Conservation (phyloP, 305 asterid genomes). For the Ruellia speciosa region DNA sequence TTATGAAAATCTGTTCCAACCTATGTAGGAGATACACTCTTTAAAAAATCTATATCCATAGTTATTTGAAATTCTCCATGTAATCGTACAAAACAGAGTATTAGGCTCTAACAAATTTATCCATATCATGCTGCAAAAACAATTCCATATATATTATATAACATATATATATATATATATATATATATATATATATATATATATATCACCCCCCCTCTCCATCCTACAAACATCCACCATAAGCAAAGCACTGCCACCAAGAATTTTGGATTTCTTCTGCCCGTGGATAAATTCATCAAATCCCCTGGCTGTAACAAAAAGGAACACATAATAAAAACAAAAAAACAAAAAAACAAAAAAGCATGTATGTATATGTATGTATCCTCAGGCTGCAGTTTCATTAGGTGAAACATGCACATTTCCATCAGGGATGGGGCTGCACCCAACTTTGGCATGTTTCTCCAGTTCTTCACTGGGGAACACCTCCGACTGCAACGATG, state of each 20-base stretch:
- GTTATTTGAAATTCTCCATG: constrained; percentile 23
- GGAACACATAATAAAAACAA: not conserved
- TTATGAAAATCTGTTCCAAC: too few relatives aligned
- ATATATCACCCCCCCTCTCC: not conserved
- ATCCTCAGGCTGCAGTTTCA: constrained; percentile 45
- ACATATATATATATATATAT: not conserved
- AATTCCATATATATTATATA: constrained; percentile 7
- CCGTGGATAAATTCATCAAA: not conserved
- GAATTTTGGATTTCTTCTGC: not conserved
- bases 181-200: not conserved
- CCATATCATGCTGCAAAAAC: constrained; percentile 26
- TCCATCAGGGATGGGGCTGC: constrained; percentile 59
- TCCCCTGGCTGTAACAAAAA: not conserved
- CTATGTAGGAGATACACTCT: too few relatives aligned
- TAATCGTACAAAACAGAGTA: constrained; percentile 28
- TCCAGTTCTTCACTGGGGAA: constrained; percentile 62
- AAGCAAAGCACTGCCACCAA: not conserved
- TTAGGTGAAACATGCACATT: constrained; percentile 47
- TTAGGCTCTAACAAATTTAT: constrained; percentile 13
- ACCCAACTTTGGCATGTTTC: constrained; percentile 35
- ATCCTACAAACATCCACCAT: not conserved
- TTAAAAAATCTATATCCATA: not conserved
- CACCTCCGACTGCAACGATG: constrained; percentile 61
- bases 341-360: too few relatives aligned
- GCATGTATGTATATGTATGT: not conserved